Percentiles rank a stretch among this genome's conserved stretches.
These are phyloP conservation scores for Geotrichum citri-aurantii DNA, from an alignment of 1,139 yeast genomes.

Conservation along the genomic window DNA sequence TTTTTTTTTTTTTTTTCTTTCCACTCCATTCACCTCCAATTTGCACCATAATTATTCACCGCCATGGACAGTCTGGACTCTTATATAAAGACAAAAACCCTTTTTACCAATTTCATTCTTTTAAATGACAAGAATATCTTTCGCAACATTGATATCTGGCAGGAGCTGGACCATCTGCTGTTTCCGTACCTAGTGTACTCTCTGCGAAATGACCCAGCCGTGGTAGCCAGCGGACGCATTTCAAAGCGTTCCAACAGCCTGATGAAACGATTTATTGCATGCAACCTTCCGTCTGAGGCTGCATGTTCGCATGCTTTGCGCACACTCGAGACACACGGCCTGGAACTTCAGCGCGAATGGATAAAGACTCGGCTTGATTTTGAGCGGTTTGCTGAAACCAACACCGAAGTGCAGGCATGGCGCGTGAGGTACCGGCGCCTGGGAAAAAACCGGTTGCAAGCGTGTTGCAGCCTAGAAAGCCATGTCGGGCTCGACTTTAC, in stretches of 20 bases:
- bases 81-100: neutral
- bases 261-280: conserved; percentile 6
- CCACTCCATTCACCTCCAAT: neutral
- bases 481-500: conserved; percentile 24
- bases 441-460: conserved; percentile 6
- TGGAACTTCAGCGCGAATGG: neutral
- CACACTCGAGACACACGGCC: neutral
- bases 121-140: neutral
- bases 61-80: neutral
- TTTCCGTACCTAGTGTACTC: conserved; percentile 17
- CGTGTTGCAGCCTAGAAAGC: conserved; percentile 1
- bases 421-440: conserved; percentile 10
- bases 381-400: neutral
- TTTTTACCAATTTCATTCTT: neutral
- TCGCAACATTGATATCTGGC: neutral
- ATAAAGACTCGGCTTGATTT: neutral
- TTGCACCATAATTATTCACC: neutral
- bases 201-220: neutral
- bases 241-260: neutral
- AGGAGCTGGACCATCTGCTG: conserved; percentile 11
- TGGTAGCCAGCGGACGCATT: neutral
- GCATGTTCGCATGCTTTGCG: conserved; percentile 12
- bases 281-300: conserved; percentile 16
- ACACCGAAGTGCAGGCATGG: conserved; percentile 1
- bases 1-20: neutral